Base-by-base conservation (phyloP, 1,284 basidiomycete genomes). In the Peniophora sp. region DNA sequence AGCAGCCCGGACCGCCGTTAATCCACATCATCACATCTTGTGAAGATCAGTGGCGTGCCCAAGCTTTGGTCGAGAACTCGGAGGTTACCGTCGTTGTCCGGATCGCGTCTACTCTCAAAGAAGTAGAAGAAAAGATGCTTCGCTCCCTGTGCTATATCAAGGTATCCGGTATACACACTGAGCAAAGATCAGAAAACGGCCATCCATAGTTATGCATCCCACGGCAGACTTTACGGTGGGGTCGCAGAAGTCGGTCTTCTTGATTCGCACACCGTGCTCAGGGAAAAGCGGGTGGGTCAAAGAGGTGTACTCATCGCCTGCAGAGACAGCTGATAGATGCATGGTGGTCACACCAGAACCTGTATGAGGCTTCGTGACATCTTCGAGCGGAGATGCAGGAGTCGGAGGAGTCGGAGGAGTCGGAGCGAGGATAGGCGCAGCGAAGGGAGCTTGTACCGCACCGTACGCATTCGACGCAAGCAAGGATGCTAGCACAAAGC, bases 81-180 rank as follows among this genome's bases (percentile, higher is more conserved):
- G 19, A 23, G 3, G n/a, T 53, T 43, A 34, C 67, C 69, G 27
- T 32, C 68, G 69, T 74, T 73, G 16, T 74, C 73, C 1, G 89
- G 88, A 53, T 84, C 70, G 41, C 74, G 72, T 52, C 88, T 70
- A 49, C 83, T 87, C 65, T 89, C 87, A 64, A 92, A 92, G 70
- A 91, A 92, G 67, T 88, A 89, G 69, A 92, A 92, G 72, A 90
- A 92, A 61, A 83, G 72, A 55, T 83, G 81, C 54, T 82, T 76
- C 32, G 80, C 79, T 27, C 77, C 74, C 48, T 65, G 65, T 39
- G 81, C 85, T 3, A 83, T 70, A 54, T 83, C 81, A 20, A 83
- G 63, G 59, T 83, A 83, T 1, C 81, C 81, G 1, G 82, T 81
- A 55, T 80, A 83, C 16, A 73, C 75, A 52, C 74, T 77, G 34